A percentile compares a stretch with the other conserved stretches of the same genome.
Evolutionary conservation across 192 early-diverging fungal species (phyloP).

Genomic region (Backusella mclennaniae): DNA sequence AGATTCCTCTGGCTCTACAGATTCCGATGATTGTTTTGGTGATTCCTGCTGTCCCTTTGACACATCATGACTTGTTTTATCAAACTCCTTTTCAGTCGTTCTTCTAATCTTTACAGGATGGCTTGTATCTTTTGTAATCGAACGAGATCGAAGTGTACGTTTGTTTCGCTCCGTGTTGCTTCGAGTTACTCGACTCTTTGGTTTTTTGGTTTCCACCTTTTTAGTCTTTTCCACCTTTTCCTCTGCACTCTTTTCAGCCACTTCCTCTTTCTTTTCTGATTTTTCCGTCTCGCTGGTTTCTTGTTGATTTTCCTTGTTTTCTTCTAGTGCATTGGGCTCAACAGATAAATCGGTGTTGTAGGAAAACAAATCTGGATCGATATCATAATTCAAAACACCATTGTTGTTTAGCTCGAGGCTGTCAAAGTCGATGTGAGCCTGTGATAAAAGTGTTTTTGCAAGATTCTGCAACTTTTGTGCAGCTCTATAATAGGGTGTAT

Average conservation of each 20-base stretch:
- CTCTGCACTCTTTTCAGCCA: not conserved
- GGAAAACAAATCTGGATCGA: constrained; percentile 53
- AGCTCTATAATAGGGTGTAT: constrained; percentile 68
- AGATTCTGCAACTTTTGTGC: constrained; percentile 56
- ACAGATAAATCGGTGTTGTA: constrained; percentile 24
- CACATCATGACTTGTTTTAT: not conserved
- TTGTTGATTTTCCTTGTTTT: not conserved
- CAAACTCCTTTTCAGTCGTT: not conserved
- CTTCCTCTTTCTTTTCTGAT: not conserved
- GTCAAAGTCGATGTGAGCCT: constrained; percentile 45
- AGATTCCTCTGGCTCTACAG: not conserved
- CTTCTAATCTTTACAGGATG: not conserved
- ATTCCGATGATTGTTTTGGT: not conserved
- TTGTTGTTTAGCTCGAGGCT: constrained; percentile 33
- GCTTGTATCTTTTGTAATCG: not conserved
- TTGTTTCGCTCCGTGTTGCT: not conserved
- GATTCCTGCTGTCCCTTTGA: not conserved
- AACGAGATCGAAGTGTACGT: not conserved
- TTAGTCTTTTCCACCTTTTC: not conserved
- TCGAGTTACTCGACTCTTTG: not conserved
- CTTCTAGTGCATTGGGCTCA: not conserved
- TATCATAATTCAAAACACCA: constrained; percentile 40
- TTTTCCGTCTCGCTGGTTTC: not conserved
- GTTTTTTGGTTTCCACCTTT: not conserved
- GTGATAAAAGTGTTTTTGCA: constrained; percentile 34